Percentiles rank a stretch among this genome's conserved stretches.
Conservation (phyloP, 306 rosid genomes). For the Rosa lucieae region DNA sequence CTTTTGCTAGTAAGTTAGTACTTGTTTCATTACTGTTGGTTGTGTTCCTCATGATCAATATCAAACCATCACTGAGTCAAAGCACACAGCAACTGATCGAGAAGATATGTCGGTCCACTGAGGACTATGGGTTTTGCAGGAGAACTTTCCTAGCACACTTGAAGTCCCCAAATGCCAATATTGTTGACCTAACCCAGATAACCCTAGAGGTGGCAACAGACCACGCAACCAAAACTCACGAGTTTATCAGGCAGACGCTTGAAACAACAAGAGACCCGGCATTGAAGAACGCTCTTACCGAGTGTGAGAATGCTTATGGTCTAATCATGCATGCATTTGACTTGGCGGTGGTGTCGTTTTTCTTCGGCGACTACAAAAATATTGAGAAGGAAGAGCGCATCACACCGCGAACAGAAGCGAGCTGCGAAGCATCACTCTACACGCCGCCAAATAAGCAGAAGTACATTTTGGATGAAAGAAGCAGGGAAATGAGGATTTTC, state of each 20-base stretch:
- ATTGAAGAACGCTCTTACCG: neutral
- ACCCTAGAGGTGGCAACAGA: conserved; percentile 15
- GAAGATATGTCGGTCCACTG: conserved; percentile 18
- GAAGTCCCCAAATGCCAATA: conserved; percentile 3
- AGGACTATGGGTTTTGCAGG: conserved; percentile 34
- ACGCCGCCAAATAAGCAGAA: neutral
- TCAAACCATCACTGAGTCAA: neutral
- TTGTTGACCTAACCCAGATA: conserved; percentile 24
- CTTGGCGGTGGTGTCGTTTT: neutral
- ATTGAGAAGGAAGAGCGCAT: neutral
- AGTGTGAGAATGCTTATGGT: conserved; percentile 9
- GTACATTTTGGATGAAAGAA: neutral
- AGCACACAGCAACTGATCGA: conserved; percentile 20
- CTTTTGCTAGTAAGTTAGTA: neutral
- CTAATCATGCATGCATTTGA: conserved; percentile 1
- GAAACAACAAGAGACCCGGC: neutral
- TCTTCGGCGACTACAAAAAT: conserved; percentile 4
- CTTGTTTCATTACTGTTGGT: neutral
- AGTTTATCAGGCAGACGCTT: neutral
- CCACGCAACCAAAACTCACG: conserved; percentile 16
- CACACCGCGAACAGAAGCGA: conserved; percentile 22
- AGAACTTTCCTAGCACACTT: conserved; percentile 19
- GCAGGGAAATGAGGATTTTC: conserved; percentile 29
- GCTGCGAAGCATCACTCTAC: conserved; percentile 4
- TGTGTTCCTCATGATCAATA: neutral